Conservation (phyloP, 306 rosid species). For the Mimosa pudica region DNA sequence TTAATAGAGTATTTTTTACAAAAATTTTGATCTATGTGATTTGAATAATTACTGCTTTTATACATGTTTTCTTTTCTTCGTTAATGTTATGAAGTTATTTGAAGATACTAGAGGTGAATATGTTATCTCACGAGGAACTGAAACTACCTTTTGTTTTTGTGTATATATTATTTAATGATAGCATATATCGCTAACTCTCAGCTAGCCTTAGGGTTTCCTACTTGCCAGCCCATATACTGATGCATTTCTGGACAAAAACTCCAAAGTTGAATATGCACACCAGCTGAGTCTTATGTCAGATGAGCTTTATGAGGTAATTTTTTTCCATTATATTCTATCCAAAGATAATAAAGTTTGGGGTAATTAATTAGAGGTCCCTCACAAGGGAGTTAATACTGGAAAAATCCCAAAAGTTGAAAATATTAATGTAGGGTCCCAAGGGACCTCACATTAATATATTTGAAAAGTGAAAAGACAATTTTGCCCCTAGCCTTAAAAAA, state of each 20-base stretch:
- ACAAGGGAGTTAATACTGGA: too few relatives aligned
- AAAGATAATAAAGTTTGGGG: background rate
- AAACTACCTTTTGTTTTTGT: background rate
- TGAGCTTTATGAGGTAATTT: slow-evolving; percentile 19
- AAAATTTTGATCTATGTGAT: too few relatives aligned
- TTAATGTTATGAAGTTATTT: background rate
- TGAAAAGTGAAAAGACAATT: too few relatives aligned
- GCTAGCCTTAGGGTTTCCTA: background rate
- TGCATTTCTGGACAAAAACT: background rate
- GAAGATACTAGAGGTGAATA: background rate
- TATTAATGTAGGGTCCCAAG: too few relatives aligned
- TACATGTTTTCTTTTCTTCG: background rate
- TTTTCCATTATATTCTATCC: background rate
- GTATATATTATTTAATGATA: background rate
- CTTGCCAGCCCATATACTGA: background rate
- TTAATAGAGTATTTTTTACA: too few relatives aligned
- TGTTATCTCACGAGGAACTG: background rate
- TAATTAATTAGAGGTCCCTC: too few relatives aligned
- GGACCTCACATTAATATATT: too few relatives aligned
- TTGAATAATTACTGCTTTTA: too few relatives aligned
- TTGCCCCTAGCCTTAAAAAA: too few relatives aligned
- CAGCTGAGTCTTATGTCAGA: background rate
- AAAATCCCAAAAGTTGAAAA: too few relatives aligned
- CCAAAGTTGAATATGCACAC: slow-evolving; percentile 1
- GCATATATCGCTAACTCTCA: background rate